Base-by-base conservation (phyloP, 1,284 basidiomycete species). In the Ustilago hordei region DNA sequence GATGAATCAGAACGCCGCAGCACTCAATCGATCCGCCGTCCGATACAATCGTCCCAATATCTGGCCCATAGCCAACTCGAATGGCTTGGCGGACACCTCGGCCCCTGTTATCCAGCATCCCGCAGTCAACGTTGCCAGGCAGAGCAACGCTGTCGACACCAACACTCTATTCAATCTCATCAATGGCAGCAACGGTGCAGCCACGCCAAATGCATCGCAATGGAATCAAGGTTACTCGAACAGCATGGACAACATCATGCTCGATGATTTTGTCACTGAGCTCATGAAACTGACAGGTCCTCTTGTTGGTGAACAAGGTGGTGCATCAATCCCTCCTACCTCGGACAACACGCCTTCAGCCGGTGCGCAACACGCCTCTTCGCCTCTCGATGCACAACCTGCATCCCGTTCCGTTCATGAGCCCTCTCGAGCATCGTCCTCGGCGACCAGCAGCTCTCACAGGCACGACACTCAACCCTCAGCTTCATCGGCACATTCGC, bases 231-330 rank as follows among this genome's bases (percentile, higher is more conserved):
- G 55, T 6, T 69, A 77, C 31, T 23, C 62, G 28, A 69, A 55
- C 48, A 76, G 65, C 55, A 68, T 78, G 61, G 76, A 78, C 55
- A 66, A 71, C 47, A 55, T 78, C 56, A 78, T 78, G 77, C 69
- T 81, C 54, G 77, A 81, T 47, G 73, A 72, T 57, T 81, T 81
- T 63, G 73, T 81, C 55, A 73, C 63, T 50, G 79, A 79, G 47
- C 74, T 81, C 35, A 70, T 77, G 64, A 73, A 61, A 48, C 56
- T 81, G 15, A 78, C 74, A 2, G 72, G 64, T 8, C 77, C 76
- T 34, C 62, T 76, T 1, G 63, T 64, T 0, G 67, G 69, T 17
- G 55, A 53, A 41, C 65, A 71, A 9, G 62, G 45, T 15, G 36
- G 58, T 17, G 50, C 68, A 12, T 43, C 63, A 2, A 7, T 53